Evolutionary conservation across 768 basidiomycete species (phyloP).

Genomic region (Panaeolus papilionaceus): DNA sequence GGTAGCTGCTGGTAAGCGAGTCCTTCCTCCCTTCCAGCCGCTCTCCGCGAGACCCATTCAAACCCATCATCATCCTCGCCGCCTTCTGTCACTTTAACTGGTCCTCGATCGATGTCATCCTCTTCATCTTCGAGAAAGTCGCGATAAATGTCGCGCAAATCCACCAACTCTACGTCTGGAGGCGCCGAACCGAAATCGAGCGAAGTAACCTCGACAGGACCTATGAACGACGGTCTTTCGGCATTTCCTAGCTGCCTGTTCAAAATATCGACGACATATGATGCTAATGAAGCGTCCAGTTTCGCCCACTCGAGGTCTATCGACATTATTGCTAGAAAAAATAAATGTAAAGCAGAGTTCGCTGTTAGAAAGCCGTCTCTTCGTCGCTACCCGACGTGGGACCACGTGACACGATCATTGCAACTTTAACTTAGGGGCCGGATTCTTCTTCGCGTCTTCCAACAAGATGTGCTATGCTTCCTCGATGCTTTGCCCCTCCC

Average conservation of each 20-base stretch:
- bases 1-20: conserved; percentile 74
- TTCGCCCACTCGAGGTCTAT: conserved; percentile 94
- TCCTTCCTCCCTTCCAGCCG: conserved; percentile 59
- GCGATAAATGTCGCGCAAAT: conserved; percentile 91
- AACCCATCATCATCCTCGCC: conserved; percentile 76
- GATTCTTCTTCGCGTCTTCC: no score
- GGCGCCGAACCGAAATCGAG: conserved; percentile 85
- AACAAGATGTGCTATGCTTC: no score
- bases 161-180: conserved; percentile 90
- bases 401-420: no score
- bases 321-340: conserved; percentile 62
- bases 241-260: conserved; percentile 78
- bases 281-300: conserved; percentile 76
- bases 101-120: conserved; percentile 55
- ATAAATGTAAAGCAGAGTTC: neutral
- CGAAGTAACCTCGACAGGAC: conserved; percentile 85
- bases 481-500: no score
- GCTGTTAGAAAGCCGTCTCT: no score
- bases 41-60: conserved; percentile 81
- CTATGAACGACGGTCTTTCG: conserved; percentile 91
- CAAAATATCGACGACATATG: conserved; percentile 72
- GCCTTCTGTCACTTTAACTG: conserved; percentile 58
- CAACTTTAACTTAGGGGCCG: no score
- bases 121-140: conserved; percentile 92
- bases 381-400: no score